Evolutionary conservation across 208 protist species (phyloP), one percentile per base, ranked within the genome.

Genomic region (Balamuthia mandrillaris): DNA sequence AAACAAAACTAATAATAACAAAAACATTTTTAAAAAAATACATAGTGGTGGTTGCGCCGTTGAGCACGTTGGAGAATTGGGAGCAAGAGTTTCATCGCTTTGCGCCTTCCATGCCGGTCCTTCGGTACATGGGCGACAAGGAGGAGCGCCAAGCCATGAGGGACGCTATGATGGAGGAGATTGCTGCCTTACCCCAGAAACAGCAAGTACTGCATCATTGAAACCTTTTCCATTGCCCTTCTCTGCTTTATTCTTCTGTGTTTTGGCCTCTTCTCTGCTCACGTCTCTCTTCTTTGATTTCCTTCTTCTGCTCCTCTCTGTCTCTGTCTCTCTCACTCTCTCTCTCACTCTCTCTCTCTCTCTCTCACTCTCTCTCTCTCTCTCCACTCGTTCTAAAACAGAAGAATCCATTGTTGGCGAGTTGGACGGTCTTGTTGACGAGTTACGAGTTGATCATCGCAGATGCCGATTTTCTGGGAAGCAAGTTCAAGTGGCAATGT

Each of bases 21-120:
- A 52, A 52, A 18, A 10, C 18, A 44, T 81, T 29, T 33, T 86
- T 24, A 39, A 83, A 12, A 21, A 68, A 27, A 91, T 94, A 21
- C 42, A 95, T 98, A 88, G 89, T 99, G 2, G 94, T 99, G 12
- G 96, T 99, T 7, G 97, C 95, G 79, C 97, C 97, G 49, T 95
- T 97, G 85, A 97, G 96, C 16, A 94, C 98, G 70, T 95, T 99
- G 88, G 91, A 94, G 21, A 98, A 99, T 89, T 99, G 97, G 97
- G 93, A 94, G 37, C 92, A 93, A 29, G 96, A 99, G 90, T 94
- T 97, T 39, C 86, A 90, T 51, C 93, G 95, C 21, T 95, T 90
- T 89, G 93, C 91, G 81, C 97, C 98, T 3, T 89, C 81, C 1
- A 86, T 99, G 24, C 93, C 87, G 16, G 92, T 95, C 9, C 93